Evolutionary conservation across 148 eudicot genomes (phyloP), one percentile per base, ranked within the genome.

Genomic region (Diospyros kaki): DNA sequence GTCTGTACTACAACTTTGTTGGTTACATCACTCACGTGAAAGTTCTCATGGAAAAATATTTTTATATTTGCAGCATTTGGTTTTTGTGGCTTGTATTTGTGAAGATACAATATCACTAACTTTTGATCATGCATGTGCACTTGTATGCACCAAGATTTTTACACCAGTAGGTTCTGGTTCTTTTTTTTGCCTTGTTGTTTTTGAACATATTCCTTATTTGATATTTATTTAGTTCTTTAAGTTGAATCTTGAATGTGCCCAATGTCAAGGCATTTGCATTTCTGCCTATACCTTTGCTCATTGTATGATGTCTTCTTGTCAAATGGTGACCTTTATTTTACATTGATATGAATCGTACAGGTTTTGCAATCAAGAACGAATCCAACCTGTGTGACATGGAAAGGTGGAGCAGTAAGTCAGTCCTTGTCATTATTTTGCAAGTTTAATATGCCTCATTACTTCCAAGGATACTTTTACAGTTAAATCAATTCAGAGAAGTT

Each of bases 401-500:
- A 89, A 89, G 99, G 99, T 41, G 99, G 93, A 75, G 99, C 88
- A 64, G 99, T 95, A 87, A 87, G 97, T 88, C 45, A 18, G 50
- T 13, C 58, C n/a, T 12, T 72, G 41, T 45, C n/a, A 51, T 53
- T 39, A 52, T 8, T 15, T 40, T 61, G 39, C 66, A 51, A 6
- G 18, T 5, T 38, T 68, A 38, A 11, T 64, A 4, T 75, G 15
- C 40, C n/a, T 56, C 11, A 42, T 66, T 75, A 4, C 56, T 44
- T 40, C n/a, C 4, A 55, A 45, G 41, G 13, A 59, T 68, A 9
- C 56, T 69, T 69, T 69, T 69, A 28, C 43, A 0, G 14, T 11
- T 50, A 15, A 59, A 54, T 46, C 58, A 41, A n/a, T 74, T 55
- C 38, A 54, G 28, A 14, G 39, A 41, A 70, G 3, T 70, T 17